phyloP scores from a whole-genome alignment of 2,329 filamentous ascomycete species.

The Bipolaris victoriae region DNA sequence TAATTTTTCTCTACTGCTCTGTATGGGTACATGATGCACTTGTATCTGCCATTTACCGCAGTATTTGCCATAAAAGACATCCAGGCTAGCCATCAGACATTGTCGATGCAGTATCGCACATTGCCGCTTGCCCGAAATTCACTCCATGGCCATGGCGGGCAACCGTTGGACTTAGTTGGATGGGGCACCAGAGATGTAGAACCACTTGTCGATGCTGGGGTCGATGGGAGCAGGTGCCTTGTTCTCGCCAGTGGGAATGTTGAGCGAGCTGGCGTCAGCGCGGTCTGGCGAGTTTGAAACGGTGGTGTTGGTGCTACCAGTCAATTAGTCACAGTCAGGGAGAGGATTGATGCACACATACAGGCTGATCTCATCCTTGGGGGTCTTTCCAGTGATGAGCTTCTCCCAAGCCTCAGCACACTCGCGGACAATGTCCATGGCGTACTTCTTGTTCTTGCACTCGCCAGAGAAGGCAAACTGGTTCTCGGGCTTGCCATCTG shows the following conservation, averaged over 20 bases:
- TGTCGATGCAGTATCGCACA: slow-evolving; percentile 6
- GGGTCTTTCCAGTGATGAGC: slow-evolving; percentile 88
- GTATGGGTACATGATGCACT: slow-evolving; percentile 18
- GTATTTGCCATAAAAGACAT: slow-evolving; percentile 4
- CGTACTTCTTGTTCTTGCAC: slow-evolving; percentile 99
- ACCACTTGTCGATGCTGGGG: slow-evolving; percentile 99
- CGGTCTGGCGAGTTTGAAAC: slow-evolving; percentile 76
- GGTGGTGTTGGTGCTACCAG: slow-evolving; percentile 76
- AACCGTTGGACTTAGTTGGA: slow-evolving; percentile 15
- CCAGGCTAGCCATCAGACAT: slow-evolving; percentile 1
- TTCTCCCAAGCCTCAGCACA: slow-evolving; percentile 97
- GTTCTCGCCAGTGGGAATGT: slow-evolving; percentile 80
- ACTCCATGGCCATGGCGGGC: neutral
- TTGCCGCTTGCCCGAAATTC: neutral
- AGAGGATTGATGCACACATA: slow-evolving; percentile 60
- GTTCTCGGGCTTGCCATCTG: slow-evolving; percentile 99
- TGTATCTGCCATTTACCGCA: slow-evolving; percentile 7
- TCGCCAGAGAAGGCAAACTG: slow-evolving; percentile 99
- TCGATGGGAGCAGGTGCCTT: slow-evolving; percentile 88
- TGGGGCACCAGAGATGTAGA: slow-evolving; percentile 96
- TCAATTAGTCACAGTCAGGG: slow-evolving; percentile 23
- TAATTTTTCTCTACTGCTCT: slow-evolving; percentile 26
- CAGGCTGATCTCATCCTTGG: slow-evolving; percentile 78
- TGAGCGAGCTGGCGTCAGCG: slow-evolving; percentile 71
- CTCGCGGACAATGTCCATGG: slow-evolving; percentile 93